Base-by-base conservation (phyloP, 1,139 yeast species). In the Saccharomyces hybrid region DNA sequence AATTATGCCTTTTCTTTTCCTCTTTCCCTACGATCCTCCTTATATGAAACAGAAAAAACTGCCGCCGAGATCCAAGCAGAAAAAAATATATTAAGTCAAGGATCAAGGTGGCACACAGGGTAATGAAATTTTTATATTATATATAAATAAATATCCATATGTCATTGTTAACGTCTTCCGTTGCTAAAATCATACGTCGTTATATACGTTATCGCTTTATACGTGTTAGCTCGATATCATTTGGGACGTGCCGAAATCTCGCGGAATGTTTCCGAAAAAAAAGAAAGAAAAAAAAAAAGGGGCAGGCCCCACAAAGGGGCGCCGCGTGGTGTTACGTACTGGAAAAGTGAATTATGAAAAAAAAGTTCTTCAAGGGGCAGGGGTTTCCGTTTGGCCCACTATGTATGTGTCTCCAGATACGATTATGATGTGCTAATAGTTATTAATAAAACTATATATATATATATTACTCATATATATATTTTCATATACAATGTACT, bases 1-100 rank as follows among this genome's bases (percentile, higher is more conserved):
- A 38, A 16, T 16, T 11, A 5, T 38, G 25, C 44, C 11, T 38
- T 13, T 8, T 16, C 7, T 20, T 38, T 20, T 16, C 5, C 13
- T 16, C 20, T 38, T 38, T 38, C 23, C 44, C 13, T 38, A 38
- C 25, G 44, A 38, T 38, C 44, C 44, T 38, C 25, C 44, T 38
- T 38, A 16, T 38, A 16, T 20, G 44, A 38, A 16, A 9, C 44
- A 38, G 44, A 38, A 38, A 38, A 38, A 38, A 38, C 44, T 38
- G 44, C 44, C 44, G 44, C 44, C 44, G 44, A 38, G 44, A 38
- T 38, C 44, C 23, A 38, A 38, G 25, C 44, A 38, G 13, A 38
- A 38, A 38, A 34, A 34, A 13, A 34, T 16, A 13, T 30, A 26
- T 6, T 26, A 34, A 34, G 20, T 34, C 11, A 3, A 8, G 11